phyloP scores from a whole-genome alignment of 768 basidiomycete species.

The Rhodotorula diobovata region DNA sequence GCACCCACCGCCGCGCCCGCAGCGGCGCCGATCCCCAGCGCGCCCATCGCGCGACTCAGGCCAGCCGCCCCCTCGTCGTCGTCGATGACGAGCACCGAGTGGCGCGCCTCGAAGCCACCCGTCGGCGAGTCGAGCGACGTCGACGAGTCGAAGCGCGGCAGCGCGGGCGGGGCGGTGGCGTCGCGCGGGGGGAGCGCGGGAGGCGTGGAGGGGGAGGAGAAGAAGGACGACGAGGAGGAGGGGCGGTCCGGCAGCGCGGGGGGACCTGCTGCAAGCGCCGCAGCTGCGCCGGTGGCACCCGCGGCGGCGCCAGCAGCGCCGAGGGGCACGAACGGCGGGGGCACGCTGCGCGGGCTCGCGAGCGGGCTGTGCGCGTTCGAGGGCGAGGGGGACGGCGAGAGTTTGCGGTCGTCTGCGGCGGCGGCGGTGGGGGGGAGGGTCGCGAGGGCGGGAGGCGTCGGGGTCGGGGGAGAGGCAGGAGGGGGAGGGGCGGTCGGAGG shows the following conservation, averaged over 20 bases:
- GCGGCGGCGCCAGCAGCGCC: background rate
- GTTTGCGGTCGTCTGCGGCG: background rate
- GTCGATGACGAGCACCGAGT: background rate
- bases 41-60: background rate
- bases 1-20: too few species aligned
- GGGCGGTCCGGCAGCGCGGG: conserved; percentile 12
- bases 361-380: too few species aligned
- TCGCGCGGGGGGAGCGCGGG: conserved; percentile 15
- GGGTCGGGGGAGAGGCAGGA: background rate
- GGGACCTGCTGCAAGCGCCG: background rate
- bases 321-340: background rate
- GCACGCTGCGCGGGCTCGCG: too few species aligned
- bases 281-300: background rate
- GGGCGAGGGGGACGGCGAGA: background rate
- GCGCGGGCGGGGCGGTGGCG: too few species aligned
- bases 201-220: background rate
- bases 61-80: background rate
- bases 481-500: background rate
- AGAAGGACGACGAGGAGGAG: background rate
- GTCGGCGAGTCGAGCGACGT: too few species aligned
- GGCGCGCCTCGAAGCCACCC: background rate
- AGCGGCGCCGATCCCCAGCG: background rate
- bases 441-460: background rate
- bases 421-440: background rate
- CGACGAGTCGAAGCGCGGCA: too few species aligned